Evolutionary conservation across 495 filamentous ascomycete genomes (phyloP).

Genomic region (Pyrenula aspistea): DNA sequence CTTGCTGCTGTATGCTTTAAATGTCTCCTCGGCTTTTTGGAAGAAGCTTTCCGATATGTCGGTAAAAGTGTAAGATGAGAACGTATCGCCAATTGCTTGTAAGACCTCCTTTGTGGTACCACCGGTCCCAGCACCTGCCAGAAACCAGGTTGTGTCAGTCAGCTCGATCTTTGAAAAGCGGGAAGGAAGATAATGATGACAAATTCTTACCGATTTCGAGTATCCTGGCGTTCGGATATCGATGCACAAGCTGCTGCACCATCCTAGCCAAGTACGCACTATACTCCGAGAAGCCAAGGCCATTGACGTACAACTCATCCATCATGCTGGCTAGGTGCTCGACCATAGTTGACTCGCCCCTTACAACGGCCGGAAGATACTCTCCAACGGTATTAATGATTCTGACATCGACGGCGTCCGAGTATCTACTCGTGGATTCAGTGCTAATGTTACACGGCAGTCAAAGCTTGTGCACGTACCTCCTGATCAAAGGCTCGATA

Average conservation of each 20-base stretch:
- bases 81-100: slow-evolving; percentile 11
- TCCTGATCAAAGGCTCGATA: slow-evolving; percentile 2
- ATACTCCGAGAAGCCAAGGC: slow-evolving; percentile 9
- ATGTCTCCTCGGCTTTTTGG: slow-evolving; percentile 12
- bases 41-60: slow-evolving; percentile 25
- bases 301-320: slow-evolving; percentile 19
- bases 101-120: slow-evolving; percentile 15
- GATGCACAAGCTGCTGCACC: slow-evolving; percentile 21
- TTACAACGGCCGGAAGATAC: slow-evolving; percentile 22
- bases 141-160: neutral
- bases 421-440: slow-evolving; percentile 4
- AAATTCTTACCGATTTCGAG: slow-evolving; percentile 31
- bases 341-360: slow-evolving; percentile 23
- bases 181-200: slow-evolving; percentile 3
- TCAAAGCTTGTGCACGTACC: neutral
- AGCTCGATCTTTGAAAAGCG: neutral
- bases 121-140: slow-evolving; percentile 15
- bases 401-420: slow-evolving; percentile 9
- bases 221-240: slow-evolving; percentile 29
- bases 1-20: slow-evolving; percentile 16
- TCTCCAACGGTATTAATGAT: slow-evolving; percentile 18
- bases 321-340: slow-evolving; percentile 30
- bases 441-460: neutral
- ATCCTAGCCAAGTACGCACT: slow-evolving; percentile 8
- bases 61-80: slow-evolving; percentile 10